These are phyloP conservation scores for Endocalyx cinctus DNA, from an alignment of 2,329 filamentous ascomycete species.

Conservation along the genomic window DNA sequence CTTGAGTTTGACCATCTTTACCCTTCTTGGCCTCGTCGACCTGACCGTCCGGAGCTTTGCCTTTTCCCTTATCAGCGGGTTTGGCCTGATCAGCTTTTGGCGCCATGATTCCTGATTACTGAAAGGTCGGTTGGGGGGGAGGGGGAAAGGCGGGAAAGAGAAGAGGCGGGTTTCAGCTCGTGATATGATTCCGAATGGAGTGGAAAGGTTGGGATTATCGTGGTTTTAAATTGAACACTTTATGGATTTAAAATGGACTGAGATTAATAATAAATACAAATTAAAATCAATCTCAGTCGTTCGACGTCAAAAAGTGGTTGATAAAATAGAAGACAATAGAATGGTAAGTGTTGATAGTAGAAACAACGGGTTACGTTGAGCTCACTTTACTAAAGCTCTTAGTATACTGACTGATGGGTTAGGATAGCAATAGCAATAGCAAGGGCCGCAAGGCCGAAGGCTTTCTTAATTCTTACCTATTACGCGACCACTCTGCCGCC, in stretches of 20 bases:
- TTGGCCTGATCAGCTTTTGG: constrained; percentile 86
- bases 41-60: constrained; percentile 73
- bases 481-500: constrained; percentile 28
- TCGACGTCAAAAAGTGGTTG: no score
- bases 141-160: no score
- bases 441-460: constrained; percentile 16
- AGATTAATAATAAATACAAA: no score
- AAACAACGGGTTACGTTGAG: not conserved
- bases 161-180: no score
- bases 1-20: constrained; percentile 65
- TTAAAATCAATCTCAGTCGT: no score
- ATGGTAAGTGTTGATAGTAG: no score
- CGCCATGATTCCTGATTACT: constrained; percentile 82
- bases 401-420: no score
- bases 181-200: no score
- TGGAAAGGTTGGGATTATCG: no score
- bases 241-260: no score
- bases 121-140: no score
- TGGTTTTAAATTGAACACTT: no score
- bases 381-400: not conserved
- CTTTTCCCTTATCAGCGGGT: constrained; percentile 91
- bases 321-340: constrained; percentile 1
- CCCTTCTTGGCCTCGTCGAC: constrained; percentile 53
- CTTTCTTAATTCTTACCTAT: constrained; percentile 10
- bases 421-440: constrained; percentile 4